Conservation (phyloP, 306 rosid genomes). For the Fragaria nilgerrensis region DNA sequence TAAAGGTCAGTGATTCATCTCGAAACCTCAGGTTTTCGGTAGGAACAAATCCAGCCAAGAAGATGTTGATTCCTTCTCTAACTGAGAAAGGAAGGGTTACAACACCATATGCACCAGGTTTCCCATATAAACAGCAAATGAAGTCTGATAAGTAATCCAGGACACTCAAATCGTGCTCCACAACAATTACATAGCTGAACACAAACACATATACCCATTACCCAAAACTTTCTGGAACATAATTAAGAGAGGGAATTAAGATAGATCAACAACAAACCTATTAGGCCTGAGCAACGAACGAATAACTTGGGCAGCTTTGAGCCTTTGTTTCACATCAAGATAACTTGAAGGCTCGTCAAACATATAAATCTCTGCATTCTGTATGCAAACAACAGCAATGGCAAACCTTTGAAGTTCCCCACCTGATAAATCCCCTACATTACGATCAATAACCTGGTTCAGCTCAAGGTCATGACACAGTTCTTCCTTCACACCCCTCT, state of each 20-base stretch:
- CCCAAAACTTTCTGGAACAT: not conserved
- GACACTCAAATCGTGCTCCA: conserved; percentile 98
- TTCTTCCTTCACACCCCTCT: conserved; percentile 63
- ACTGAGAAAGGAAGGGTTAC: conserved; percentile 99
- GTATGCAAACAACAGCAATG: conserved; percentile 94
- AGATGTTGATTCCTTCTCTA: conserved; percentile 97
- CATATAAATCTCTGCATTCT: conserved; percentile 96
- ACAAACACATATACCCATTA: conserved; percentile 12
- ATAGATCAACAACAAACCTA: conserved; percentile 44
- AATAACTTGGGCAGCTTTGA: conserved; percentile 93
- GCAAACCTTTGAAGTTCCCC: conserved; percentile 99
- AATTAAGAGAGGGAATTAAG: not conserved
- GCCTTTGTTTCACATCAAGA: conserved; percentile 96
- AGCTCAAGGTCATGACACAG: conserved; percentile 84
- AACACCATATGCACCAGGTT: conserved; percentile 99
- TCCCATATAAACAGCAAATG: conserved; percentile 96
- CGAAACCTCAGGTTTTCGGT: conserved; percentile 96
- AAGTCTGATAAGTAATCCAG: conserved; percentile 98
- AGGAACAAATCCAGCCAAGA: conserved; percentile 97
- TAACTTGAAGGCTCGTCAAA: conserved; percentile 98
- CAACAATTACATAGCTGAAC: conserved; percentile 95
- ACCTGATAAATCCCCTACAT: conserved; percentile 94
- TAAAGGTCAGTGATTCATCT: conserved; percentile 89
- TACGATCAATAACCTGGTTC: conserved; percentile 92
- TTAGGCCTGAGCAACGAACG: conserved; percentile 89